Evolutionary conservation across 2,329 filamentous ascomycete species (phyloP).

Genomic region (Hypocrella siamensis): DNA sequence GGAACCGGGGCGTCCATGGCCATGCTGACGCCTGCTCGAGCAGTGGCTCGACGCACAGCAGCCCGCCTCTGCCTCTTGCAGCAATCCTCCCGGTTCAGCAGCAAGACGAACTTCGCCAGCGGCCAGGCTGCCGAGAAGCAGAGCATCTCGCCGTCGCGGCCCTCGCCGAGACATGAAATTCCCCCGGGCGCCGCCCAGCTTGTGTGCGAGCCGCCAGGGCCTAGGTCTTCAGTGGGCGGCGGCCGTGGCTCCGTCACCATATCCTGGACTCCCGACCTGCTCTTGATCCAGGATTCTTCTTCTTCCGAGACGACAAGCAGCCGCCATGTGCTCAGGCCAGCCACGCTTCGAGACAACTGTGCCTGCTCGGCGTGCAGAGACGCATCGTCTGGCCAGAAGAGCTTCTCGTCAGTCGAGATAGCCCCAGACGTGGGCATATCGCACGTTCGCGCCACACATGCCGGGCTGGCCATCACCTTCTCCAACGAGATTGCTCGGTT

Average conservation of each 20-base stretch:
- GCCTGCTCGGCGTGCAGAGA: constrained; percentile 36
- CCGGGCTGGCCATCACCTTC: constrained; percentile 46
- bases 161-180: constrained; percentile 6
- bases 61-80: too few relatives aligned
- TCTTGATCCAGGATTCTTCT: constrained; percentile 12
- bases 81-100: neutral
- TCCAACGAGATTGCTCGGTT: constrained; percentile 23
- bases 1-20: too few relatives aligned
- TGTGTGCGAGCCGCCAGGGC: constrained; percentile 1
- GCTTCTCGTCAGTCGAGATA: constrained; percentile 27
- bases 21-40: too few relatives aligned
- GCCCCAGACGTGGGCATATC: constrained; percentile 16
- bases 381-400: constrained; percentile 43
- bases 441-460: constrained; percentile 13
- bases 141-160: neutral
- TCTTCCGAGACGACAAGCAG: constrained; percentile 5
- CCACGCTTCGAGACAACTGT: constrained; percentile 37
- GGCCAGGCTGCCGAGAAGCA: neutral
- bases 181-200: constrained; percentile 6
- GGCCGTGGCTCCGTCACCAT: constrained; percentile 9
- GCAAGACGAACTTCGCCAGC: neutral
- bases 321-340: constrained; percentile 9
- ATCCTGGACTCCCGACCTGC: constrained; percentile 11
- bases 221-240: neutral
- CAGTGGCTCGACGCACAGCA: too few relatives aligned